A percentile compares a stretch with the other conserved stretches of the same genome.
phyloP scores from a whole-genome alignment of 257 asterid genomes.

The Gynochthodes officinalis region DNA sequence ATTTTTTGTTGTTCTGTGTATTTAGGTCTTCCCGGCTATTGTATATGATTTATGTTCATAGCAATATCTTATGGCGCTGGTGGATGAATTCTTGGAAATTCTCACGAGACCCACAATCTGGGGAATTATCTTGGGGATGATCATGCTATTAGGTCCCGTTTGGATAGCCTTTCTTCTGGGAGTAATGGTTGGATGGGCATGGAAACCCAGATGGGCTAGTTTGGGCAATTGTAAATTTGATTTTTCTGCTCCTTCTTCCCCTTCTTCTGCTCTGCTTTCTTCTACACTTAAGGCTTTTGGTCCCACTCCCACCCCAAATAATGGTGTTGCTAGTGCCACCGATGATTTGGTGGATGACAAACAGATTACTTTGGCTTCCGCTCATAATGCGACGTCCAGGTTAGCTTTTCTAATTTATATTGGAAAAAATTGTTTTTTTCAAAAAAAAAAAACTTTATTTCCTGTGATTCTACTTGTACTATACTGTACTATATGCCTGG shows the following conservation, averaged over 20 bases:
- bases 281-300: constrained; percentile 18
- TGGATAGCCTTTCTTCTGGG: constrained; percentile 77
- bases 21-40: background rate
- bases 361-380: constrained; percentile 11
- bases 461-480: no score
- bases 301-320: constrained; percentile 15
- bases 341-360: constrained; percentile 30
- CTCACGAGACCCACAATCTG: constrained; percentile 49
- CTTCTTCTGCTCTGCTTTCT: constrained; percentile 31
- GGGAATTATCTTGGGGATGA: constrained; percentile 46
- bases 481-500: no score
- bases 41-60: background rate
- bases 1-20: background rate
- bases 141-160: constrained; percentile 66
- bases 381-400: constrained; percentile 36
- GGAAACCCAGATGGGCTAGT: constrained; percentile 88
- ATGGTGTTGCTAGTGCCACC: constrained; percentile 17
- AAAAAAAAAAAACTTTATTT: no score
- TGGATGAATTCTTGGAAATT: constrained; percentile 56
- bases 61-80: constrained; percentile 33
- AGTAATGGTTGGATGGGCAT: constrained; percentile 74
- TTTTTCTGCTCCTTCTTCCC: constrained; percentile 59
- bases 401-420: constrained; percentile 19
- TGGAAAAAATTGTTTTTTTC: background rate
- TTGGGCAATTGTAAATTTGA: constrained; percentile 54